These are phyloP conservation scores for Aspergillus sojae DNA, from an alignment of 2,329 filamentous ascomycete species.

Conservation along the genomic window DNA sequence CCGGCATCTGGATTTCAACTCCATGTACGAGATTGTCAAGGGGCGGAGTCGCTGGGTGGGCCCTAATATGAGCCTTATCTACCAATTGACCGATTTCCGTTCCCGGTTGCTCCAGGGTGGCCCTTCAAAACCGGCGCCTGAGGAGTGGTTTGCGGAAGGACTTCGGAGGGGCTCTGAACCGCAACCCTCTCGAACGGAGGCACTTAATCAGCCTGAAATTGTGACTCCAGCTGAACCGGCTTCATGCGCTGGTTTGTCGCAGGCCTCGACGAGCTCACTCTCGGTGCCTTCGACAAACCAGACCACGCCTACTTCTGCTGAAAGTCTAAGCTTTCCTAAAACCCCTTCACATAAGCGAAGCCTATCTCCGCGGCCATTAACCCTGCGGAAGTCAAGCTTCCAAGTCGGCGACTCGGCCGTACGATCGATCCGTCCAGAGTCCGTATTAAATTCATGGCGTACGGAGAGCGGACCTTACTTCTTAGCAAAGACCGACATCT, in stretches of 20 bases:
- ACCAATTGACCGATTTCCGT: constrained; percentile 67
- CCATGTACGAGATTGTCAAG: constrained; percentile 67
- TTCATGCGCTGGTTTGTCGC: constrained; percentile 26
- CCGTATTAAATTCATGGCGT: constrained; percentile 21
- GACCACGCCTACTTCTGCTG: constrained; percentile 29
- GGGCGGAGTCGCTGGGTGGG: constrained; percentile 68
- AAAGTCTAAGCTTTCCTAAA: constrained; percentile 26
- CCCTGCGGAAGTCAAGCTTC: constrained; percentile 36
- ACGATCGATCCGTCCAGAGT: constrained; percentile 23
- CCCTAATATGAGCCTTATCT: constrained; percentile 70
- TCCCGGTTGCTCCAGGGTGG: constrained; percentile 39
- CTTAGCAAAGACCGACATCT: constrained; percentile 39
- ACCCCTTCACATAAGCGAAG: constrained; percentile 35
- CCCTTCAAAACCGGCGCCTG: constrained; percentile 33
- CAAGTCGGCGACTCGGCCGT: constrained; percentile 11
- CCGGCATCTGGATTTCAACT: constrained; percentile 63
- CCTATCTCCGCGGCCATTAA: constrained; percentile 40
- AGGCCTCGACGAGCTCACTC: constrained; percentile 28
- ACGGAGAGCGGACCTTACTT: constrained; percentile 29
- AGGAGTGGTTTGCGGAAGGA: constrained; percentile 39
- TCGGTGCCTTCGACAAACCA: constrained; percentile 28
- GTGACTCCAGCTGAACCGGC: constrained; percentile 18
- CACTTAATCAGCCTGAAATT: constrained; percentile 8
- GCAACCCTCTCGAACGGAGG: constrained; percentile 28
- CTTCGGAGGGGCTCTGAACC: constrained; percentile 34